Evolutionary conservation across 495 filamentous ascomycete genomes (phyloP).

Genomic region (Saxophila tyrrhenica): DNA sequence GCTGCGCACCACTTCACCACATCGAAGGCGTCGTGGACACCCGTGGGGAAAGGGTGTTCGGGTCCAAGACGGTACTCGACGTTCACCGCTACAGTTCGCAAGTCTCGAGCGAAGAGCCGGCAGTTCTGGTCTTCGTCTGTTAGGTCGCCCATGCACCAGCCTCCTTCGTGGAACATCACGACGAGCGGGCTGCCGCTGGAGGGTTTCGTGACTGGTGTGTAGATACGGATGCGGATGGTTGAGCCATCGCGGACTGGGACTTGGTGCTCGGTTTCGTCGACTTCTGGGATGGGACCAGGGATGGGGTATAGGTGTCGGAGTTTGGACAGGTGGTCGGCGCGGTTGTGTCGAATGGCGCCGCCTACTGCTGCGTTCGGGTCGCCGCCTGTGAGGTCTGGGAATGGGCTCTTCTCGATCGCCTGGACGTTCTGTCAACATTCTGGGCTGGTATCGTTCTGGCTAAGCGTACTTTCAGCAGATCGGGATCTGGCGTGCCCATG

Average conservation of each 20-base stretch:
- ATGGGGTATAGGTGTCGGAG: slow-evolving; percentile 12
- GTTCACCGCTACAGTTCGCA: slow-evolving; percentile 32
- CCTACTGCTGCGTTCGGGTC: neutral
- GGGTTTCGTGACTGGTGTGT: slow-evolving; percentile 9
- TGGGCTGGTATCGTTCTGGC: no score
- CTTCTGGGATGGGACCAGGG: slow-evolving; percentile 12
- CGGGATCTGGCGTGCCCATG: slow-evolving; percentile 6
- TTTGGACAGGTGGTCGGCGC: slow-evolving; percentile 6
- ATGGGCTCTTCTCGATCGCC: slow-evolving; percentile 3
- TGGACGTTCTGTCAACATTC: neutral
- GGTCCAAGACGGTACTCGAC: slow-evolving; percentile 33
- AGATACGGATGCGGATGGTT: slow-evolving; percentile 15
- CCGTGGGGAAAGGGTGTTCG: slow-evolving; percentile 13
- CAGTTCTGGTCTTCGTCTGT: slow-evolving; percentile 21
- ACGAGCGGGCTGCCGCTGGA: slow-evolving; percentile 16
- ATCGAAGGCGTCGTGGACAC: slow-evolving; percentile 39
- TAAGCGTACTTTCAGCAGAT: neutral
- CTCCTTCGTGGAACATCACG: slow-evolving; percentile 23
- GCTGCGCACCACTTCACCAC: slow-evolving; percentile 36
- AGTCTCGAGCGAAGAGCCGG: slow-evolving; percentile 6
- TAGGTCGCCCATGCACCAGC: slow-evolving; percentile 11
- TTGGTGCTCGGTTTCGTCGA: slow-evolving; percentile 18
- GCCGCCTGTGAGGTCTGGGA: slow-evolving; percentile 7
- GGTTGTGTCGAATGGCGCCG: slow-evolving; percentile 1
- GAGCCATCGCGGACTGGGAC: slow-evolving; percentile 19